phyloP scores from a whole-genome alignment of 768 basidiomycete species.

The Mycena vitilis region DNA sequence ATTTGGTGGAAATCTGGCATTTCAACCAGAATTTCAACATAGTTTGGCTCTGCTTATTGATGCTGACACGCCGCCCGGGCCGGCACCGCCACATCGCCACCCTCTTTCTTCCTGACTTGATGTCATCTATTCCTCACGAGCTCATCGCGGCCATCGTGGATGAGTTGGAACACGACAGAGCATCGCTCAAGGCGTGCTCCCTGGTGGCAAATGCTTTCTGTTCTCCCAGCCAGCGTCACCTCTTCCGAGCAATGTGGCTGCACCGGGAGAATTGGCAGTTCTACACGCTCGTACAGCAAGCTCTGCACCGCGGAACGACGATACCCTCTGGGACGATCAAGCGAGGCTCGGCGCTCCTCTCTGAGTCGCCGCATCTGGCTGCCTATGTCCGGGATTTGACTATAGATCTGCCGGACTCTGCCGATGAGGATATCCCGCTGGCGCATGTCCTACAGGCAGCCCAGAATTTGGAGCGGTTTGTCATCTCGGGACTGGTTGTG shows the following conservation, averaged over 20 bases:
- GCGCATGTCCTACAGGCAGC: constrained; percentile 5
- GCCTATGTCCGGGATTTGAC: constrained; percentile 24
- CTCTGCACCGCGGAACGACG: constrained; percentile 13
- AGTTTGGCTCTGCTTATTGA: too few relatives aligned
- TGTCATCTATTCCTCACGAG: constrained; percentile 24
- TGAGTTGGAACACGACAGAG: constrained; percentile 28
- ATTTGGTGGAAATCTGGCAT: too few relatives aligned
- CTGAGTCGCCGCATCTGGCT: constrained; percentile 27
- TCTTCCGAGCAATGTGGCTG: constrained; percentile 27
- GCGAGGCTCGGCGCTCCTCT: constrained; percentile 1
- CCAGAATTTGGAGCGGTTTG: constrained; percentile 26
- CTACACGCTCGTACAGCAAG: constrained; percentile 10
- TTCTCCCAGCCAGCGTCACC: constrained; percentile 25
- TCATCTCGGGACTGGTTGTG: constrained; percentile 19
- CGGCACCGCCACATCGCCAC: neutral
- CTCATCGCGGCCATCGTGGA: constrained; percentile 32
- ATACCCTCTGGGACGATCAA: constrained; percentile 23
- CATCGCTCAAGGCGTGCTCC: constrained; percentile 24
- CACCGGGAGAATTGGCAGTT: constrained; percentile 24
- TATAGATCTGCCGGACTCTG: constrained; percentile 29
- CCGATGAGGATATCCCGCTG: constrained; percentile 25
- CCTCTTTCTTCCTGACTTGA: neutral
- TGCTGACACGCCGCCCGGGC: too few relatives aligned
- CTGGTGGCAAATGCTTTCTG: constrained; percentile 16
- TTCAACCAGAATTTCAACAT: too few relatives aligned